Conservation (phyloP, 1,284 basidiomycete genomes). For the Pisolithus thermaeus region DNA sequence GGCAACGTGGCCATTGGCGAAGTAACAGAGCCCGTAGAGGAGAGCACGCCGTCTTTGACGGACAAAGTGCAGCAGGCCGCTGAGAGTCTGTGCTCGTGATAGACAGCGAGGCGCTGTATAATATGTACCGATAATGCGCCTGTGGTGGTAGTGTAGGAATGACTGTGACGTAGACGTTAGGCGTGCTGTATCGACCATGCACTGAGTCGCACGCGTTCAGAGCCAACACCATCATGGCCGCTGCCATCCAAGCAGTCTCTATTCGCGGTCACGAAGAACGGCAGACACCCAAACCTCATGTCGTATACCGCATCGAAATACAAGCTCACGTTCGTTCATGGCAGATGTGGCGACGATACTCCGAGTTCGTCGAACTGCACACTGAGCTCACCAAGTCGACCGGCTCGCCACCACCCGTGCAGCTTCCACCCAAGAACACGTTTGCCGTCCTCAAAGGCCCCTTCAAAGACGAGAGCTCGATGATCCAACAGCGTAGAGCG, state of each 20-base stretch:
- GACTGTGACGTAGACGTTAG: not conserved
- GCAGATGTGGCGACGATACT: constrained; percentile 91
- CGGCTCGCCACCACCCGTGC: constrained; percentile 64
- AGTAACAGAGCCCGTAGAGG: constrained; percentile 27
- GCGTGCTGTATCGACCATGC: no score
- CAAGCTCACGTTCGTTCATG: constrained; percentile 83
- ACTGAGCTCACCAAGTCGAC: constrained; percentile 71
- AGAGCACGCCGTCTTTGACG: constrained; percentile 12
- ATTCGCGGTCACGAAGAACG: constrained; percentile 66
- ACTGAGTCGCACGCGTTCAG: not conserved
- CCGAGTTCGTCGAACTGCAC: constrained; percentile 87
- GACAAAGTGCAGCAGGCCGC: constrained; percentile 16
- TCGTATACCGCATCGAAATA: constrained; percentile 76
- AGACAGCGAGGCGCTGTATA: not conserved
- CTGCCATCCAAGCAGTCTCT: constrained; percentile 66
- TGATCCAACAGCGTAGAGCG: constrained; percentile 68
- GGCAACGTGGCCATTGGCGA: constrained; percentile 53
- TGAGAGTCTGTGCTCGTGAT: constrained; percentile 12
- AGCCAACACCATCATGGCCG: constrained; percentile 40
- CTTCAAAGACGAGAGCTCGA: constrained; percentile 32
- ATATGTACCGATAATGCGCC: not conserved
- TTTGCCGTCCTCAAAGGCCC: constrained; percentile 52
- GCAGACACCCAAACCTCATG: constrained; percentile 62
- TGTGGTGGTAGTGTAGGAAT: not conserved
- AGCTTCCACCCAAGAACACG: constrained; percentile 78